Base-by-base conservation (phyloP, 192 early-diverging fungal genomes). In the Glomus cerebriforme region DNA sequence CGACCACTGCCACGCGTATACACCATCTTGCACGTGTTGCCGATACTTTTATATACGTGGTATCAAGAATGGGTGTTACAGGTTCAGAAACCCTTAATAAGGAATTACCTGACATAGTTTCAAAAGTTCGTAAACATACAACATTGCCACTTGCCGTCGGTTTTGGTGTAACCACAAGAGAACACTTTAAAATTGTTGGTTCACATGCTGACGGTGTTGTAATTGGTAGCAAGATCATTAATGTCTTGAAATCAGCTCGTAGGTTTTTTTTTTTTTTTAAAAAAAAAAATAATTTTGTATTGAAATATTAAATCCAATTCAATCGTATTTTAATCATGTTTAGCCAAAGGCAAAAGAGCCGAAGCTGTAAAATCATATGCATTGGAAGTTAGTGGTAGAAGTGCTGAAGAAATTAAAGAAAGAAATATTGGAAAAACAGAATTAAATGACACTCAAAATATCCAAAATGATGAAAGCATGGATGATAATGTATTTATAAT, bases 31-130 rank as follows among this genome's bases (percentile, higher is more conserved):
- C 92, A 3, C 86, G 87, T 43, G 86, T 97, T 47, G 93, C 97
- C 58, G 94, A 96, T 83, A 93, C 92, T 65, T 99, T 98, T 82
- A 95, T 98, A 77, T 99, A 99, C 79, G 95, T 98, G 43, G 95
- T 99, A 64, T 95, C 93, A 66, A 92, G 93, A 59, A 88, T 96
- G 75, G 98, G 98, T 64, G 96, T 98, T 59, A 99, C 98, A 24
- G 98, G 98, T 37, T 94, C 93, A 2, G 88, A 90, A 24, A 81
- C 80, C 59, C 79, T 86, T 7, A 91, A 98, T 32, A 91, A 89
- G 65, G 59, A 35, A n/a, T 35, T 68, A 17, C 66, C 66, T 1
- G 19, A 68, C 82, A 22, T 92, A 92, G 34, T 88, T 98, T 37
- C 89, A 92, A 17, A 78, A 86, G 2, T 84, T 81, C 90, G 92